phyloP scores from a whole-genome alignment of 2,329 filamentous ascomycete species.

The Calycina marina region DNA sequence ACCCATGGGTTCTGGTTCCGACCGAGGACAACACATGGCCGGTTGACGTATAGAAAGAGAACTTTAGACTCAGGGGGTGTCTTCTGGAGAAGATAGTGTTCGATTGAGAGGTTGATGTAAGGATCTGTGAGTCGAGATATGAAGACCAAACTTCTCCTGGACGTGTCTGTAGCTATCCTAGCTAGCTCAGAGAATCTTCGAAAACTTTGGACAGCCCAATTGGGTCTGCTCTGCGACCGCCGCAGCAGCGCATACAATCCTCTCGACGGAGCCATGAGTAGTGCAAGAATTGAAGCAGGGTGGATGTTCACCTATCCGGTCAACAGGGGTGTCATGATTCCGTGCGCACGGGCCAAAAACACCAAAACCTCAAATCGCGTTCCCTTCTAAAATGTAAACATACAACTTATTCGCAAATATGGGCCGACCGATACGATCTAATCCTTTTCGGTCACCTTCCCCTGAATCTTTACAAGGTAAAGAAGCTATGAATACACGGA shows the following conservation, averaged over 20 bases:
- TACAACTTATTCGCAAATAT: too few species aligned
- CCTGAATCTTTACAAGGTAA: too few species aligned
- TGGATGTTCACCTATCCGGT: too few species aligned
- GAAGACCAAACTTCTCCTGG: constrained; percentile 49
- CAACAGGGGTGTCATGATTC: too few species aligned
- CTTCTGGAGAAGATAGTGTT: constrained; percentile 74
- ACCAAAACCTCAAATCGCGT: too few species aligned
- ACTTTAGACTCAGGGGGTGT: constrained; percentile 58
- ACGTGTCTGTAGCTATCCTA: constrained; percentile 21
- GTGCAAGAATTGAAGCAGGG: too few species aligned
- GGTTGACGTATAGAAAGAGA: constrained; percentile 78
- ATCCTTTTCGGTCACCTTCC: too few species aligned
- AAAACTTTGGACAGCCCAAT: constrained; percentile 3
- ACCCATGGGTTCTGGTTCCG: constrained; percentile 97
- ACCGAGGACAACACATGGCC: constrained; percentile 78
- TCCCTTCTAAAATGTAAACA: too few species aligned
- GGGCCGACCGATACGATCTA: too few species aligned
- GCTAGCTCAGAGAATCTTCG: constrained; percentile 11
- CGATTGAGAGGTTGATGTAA: constrained; percentile 83
- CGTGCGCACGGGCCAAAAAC: too few species aligned
- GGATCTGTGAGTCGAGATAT: constrained; percentile 57
- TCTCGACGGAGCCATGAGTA: constrained; percentile 21
- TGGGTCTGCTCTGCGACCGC: not conserved
- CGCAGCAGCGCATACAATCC: constrained; percentile 9
- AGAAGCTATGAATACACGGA: too few species aligned